A percentile compares a stretch with the other conserved stretches of the same genome.
These are phyloP conservation scores for Austroboletus festivus DNA, from an alignment of 768 basidiomycete genomes.

Conservation along the genomic window DNA sequence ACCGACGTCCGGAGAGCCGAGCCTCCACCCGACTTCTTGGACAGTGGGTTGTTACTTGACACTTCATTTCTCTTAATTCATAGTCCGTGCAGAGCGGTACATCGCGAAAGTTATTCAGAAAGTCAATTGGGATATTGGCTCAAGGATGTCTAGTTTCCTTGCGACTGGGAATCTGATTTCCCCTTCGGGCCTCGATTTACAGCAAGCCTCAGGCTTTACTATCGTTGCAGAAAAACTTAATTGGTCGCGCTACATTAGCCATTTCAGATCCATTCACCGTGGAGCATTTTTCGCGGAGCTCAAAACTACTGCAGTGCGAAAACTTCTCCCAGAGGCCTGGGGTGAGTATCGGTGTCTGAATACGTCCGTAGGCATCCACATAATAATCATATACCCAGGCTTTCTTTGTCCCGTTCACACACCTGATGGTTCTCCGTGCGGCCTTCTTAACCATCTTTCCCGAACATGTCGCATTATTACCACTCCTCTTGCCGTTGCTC, in stretches of 20 bases:
- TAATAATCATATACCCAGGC: conserved; percentile 42
- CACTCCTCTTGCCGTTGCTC: conserved; percentile 63
- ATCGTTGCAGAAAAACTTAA: conserved; percentile 99
- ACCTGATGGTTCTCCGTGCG: conserved; percentile 96
- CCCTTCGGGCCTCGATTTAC: conserved; percentile 91
- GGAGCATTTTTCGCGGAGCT: conserved; percentile 99
- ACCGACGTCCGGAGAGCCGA: conserved; percentile 75
- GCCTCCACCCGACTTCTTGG: conserved; percentile 78
- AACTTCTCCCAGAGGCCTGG: conserved; percentile 96
- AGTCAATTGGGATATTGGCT: conserved; percentile 89
- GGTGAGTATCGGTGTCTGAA: conserved; percentile 45
- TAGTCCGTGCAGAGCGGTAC: conserved; percentile 60
- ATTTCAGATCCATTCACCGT: conserved; percentile 97
- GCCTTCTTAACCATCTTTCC: conserved; percentile 94
- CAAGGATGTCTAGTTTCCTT: conserved; percentile 88
- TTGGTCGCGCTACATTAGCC: conserved; percentile 96
- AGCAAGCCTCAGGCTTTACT: conserved; percentile 98
- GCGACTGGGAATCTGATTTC: conserved; percentile 96
- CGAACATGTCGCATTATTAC: conserved; percentile 92
- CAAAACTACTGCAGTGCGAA: conserved; percentile 96
- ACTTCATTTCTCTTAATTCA: conserved; percentile 5
- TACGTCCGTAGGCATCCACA: conserved; percentile 4
- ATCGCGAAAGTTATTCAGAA: conserved; percentile 69
- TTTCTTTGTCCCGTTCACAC: conserved; percentile 99
- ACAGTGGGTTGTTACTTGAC: conserved; percentile 53